phyloP scores from a whole-genome alignment of 1,284 basidiomycete species.

The Amylostereum areolatum region DNA sequence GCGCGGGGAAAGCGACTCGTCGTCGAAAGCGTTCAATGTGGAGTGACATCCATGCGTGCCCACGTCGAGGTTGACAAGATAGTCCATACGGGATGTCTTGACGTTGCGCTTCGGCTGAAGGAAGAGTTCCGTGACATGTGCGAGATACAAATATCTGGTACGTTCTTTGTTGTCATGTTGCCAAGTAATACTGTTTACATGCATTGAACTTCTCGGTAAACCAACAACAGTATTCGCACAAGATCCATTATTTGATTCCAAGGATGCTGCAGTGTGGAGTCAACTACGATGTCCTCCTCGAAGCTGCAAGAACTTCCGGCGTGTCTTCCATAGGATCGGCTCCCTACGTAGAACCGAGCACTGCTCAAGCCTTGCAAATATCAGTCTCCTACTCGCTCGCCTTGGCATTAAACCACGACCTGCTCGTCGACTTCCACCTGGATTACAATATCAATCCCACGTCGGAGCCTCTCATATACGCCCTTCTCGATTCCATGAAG shows the following conservation, averaged over 20 bases:
- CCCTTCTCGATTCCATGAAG: conserved; percentile 37
- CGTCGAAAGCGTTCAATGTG: conserved; percentile 48
- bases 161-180: conserved; percentile 10
- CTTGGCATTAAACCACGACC: conserved; percentile 29
- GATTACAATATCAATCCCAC: conserved; percentile 55
- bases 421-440: conserved; percentile 58
- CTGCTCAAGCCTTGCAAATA: conserved; percentile 45
- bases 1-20: conserved; percentile 47
- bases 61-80: conserved; percentile 57
- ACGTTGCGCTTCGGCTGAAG: conserved; percentile 42
- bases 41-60: conserved; percentile 60
- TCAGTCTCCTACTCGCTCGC: conserved; percentile 46
- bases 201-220: not conserved
- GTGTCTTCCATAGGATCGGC: conserved; percentile 55
- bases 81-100: conserved; percentile 45
- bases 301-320: conserved; percentile 29
- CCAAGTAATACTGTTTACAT: not conserved
- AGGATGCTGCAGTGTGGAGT: conserved; percentile 25
- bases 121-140: conserved; percentile 39
- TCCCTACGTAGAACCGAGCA: conserved; percentile 53
- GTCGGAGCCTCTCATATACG: conserved; percentile 48
- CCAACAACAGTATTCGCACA: conserved; percentile 49
- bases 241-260: conserved; percentile 44
- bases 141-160: conserved; percentile 52
- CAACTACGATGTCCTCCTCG: conserved; percentile 39